Percentiles rank a stretch among this genome's conserved stretches.
These are phyloP conservation scores for Prunus yedoensis DNA, from an alignment of 331 rosid genomes.

Conservation along the genomic window DNA sequence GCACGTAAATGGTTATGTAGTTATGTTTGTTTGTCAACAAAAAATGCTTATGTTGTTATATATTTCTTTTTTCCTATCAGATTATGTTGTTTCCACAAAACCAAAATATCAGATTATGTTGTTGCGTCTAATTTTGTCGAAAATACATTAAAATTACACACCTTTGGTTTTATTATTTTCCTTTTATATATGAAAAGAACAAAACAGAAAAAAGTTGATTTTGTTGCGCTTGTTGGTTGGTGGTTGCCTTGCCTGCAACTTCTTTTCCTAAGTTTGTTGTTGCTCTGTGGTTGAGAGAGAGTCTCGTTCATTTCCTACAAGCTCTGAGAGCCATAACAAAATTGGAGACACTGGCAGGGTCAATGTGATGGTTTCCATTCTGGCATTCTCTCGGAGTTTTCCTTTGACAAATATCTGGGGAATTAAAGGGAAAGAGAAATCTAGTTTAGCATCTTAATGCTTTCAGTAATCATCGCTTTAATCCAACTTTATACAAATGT, in stretches of 20 bases:
- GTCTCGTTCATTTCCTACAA: constrained; percentile 51
- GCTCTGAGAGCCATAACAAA: constrained; percentile 46
- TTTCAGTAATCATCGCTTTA: too few relatives aligned
- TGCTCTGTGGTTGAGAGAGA: constrained; percentile 36
- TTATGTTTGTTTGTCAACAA: neutral
- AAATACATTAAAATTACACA: neutral
- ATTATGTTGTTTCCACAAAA: neutral
- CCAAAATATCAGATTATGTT: neutral
- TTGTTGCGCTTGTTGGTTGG: neutral
- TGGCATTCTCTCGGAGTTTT: constrained; percentile 9
- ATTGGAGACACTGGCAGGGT: constrained; percentile 29
- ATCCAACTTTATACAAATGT: too few relatives aligned
- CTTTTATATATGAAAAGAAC: neutral
- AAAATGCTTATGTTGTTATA: neutral
- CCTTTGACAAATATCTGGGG: neutral
- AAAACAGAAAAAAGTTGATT: neutral
- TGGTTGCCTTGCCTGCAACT: constrained; percentile 4
- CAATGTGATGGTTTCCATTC: constrained; percentile 31
- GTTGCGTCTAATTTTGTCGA: neutral
- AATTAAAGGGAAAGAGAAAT: too few relatives aligned
- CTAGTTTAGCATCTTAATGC: too few relatives aligned
- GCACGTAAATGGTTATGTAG: neutral
- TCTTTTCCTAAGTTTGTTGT: constrained; percentile 31
- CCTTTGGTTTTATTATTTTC: neutral
- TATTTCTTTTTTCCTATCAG: neutral